phyloP scores from a whole-genome alignment of 495 filamentous ascomycete genomes.

The Lasiosphaeria hispida region DNA sequence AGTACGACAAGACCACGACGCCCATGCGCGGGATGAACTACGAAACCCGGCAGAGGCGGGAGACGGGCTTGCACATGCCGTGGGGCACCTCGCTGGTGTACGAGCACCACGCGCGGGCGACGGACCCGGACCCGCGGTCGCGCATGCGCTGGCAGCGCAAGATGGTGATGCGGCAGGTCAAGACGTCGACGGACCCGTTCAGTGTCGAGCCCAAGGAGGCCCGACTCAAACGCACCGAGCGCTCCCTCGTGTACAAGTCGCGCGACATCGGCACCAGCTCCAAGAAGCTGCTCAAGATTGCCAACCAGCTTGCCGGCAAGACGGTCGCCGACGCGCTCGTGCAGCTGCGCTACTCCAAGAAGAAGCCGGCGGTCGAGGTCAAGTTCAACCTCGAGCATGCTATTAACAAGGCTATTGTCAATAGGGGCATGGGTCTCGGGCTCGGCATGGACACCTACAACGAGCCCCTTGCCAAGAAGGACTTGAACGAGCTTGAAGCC shows the following conservation, averaged over 20 bases:
- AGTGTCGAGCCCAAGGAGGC: constrained; percentile 64
- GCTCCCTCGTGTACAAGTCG: constrained; percentile 60
- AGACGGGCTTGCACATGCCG: background rate
- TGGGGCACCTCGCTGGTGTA: constrained; percentile 31
- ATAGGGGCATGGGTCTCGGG: constrained; percentile 82
- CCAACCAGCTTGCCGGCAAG: constrained; percentile 87
- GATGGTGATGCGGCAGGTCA: constrained; percentile 72
- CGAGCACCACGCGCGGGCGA: constrained; percentile 51
- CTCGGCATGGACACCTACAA: constrained; percentile 11
- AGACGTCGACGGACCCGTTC: constrained; percentile 42
- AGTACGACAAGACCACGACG: constrained; percentile 23
- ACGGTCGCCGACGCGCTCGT: constrained; percentile 84
- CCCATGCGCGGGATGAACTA: constrained; percentile 5
- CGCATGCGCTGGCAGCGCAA: constrained; percentile 75
- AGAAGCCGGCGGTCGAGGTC: constrained; percentile 85
- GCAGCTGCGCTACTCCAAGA: constrained; percentile 94
- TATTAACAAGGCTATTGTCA: constrained; percentile 71
- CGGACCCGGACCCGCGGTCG: constrained; percentile 67
- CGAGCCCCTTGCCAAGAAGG: background rate
- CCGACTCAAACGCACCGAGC: constrained; percentile 69
- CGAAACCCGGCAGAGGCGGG: background rate
- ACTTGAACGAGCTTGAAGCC: too few relatives aligned
- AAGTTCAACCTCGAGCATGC: constrained; percentile 72
- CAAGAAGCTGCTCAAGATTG: constrained; percentile 84
- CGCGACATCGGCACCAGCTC: constrained; percentile 71